Conservation (phyloP, 2,329 filamentous ascomycete species). For the Aspergillus hortae region DNA sequence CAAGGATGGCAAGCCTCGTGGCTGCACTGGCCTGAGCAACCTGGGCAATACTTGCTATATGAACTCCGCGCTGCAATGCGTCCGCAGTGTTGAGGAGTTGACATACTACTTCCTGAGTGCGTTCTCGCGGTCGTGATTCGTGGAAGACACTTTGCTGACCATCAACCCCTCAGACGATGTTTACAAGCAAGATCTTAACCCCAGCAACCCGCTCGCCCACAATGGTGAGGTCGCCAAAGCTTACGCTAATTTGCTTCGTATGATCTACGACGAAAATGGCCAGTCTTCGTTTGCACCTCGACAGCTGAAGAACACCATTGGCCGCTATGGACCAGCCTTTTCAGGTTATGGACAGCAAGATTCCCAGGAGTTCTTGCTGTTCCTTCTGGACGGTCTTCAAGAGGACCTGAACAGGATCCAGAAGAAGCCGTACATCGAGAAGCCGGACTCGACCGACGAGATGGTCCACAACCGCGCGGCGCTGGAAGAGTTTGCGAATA, state of each 20-base stretch:
- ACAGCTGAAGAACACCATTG: conserved; percentile 78
- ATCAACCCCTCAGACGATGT: conserved; percentile 49
- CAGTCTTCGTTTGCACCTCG: conserved; percentile 70
- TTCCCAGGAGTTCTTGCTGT: conserved; percentile 94
- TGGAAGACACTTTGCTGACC: neutral
- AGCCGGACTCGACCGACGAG: conserved; percentile 94
- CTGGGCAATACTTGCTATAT: conserved; percentile 98
- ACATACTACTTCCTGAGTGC: conserved; percentile 78
- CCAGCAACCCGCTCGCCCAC: conserved; percentile 78
- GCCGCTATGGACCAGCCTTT: conserved; percentile 77
- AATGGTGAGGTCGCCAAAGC: conserved; percentile 80
- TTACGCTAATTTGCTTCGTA: conserved; percentile 71
- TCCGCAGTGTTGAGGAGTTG: conserved; percentile 88
- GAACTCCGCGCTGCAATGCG: conserved; percentile 95
- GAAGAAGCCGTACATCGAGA: conserved; percentile 96
- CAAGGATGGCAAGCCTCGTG: conserved; percentile 66
- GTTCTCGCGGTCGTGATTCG: conserved; percentile 3
- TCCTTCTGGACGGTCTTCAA: conserved; percentile 88
- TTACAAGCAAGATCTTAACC: conserved; percentile 78
- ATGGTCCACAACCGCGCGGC: conserved; percentile 81
- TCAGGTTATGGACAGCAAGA: conserved; percentile 96
- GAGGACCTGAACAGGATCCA: conserved; percentile 91
- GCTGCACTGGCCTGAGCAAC: conserved; percentile 81
- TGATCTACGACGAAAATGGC: conserved; percentile 70
- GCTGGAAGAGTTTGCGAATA: conserved; percentile 78